phyloP scores from a whole-genome alignment of 495 filamentous ascomycete genomes.

The Penicillium tannophilum region DNA sequence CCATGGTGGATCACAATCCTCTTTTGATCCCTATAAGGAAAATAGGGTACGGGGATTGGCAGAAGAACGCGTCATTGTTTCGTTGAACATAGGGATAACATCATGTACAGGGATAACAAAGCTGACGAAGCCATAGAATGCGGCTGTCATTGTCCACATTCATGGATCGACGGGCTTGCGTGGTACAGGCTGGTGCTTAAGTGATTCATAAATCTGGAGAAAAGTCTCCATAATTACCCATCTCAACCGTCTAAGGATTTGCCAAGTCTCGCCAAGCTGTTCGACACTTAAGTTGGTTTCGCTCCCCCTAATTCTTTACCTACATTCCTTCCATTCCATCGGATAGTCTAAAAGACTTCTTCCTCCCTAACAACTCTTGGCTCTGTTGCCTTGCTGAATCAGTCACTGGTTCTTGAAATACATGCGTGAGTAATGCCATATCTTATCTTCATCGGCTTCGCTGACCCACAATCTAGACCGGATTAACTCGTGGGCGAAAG shows the following conservation, averaged over 20 bases:
- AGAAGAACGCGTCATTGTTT: constrained; percentile 22
- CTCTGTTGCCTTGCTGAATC: constrained; percentile 22
- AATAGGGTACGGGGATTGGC: background rate
- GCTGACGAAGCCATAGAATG: constrained; percentile 20
- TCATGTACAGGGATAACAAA: background rate
- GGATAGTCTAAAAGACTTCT: constrained; percentile 10
- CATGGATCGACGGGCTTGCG: constrained; percentile 13
- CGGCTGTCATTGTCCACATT: constrained; percentile 17
- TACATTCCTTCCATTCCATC: constrained; percentile 9
- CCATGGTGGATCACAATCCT: constrained; percentile 18
- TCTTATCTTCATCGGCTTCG: constrained; percentile 4
- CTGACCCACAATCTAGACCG: constrained; percentile 39
- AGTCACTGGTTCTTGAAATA: constrained; percentile 38
- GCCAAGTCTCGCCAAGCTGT: constrained; percentile 22
- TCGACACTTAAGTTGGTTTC: constrained; percentile 18
- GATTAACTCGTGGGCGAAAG: constrained; percentile 54
- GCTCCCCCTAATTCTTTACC: constrained; percentile 8
- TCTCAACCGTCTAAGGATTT: background rate
- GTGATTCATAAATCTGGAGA: constrained; percentile 1
- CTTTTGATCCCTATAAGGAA: constrained; percentile 13
- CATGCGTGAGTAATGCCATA: constrained; percentile 40
- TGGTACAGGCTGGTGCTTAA: background rate
- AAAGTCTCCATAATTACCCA: background rate
- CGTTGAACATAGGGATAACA: background rate
- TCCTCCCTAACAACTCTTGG: constrained; percentile 9